Evolutionary conservation across 1,284 basidiomycete species (phyloP), one percentile per base, ranked within the genome.

Genomic region (Peniophora sp.): DNA sequence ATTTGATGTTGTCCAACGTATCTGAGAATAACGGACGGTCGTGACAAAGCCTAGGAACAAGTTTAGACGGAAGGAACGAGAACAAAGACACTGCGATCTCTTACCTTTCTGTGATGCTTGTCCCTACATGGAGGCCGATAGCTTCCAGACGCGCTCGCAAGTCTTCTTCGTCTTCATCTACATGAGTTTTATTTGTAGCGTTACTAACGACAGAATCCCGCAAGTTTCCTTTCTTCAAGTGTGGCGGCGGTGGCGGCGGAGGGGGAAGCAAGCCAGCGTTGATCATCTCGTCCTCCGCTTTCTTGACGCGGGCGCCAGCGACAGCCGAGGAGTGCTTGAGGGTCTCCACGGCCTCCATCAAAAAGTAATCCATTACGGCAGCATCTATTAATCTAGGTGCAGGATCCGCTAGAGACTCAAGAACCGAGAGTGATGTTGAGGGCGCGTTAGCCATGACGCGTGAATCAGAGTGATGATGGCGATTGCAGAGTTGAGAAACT

Each of bases 1-100:
- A 97, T 66, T 97, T 97, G 70, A 97, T 85, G 14, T 83, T 84
- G 58, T 97, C 94, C 9, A 97, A 74, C 1, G 92, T 90, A 58
- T 94, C 87, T 0, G 79, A 68, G 57, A 96, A 88, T 43, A 89
- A 75, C 27, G 83, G 72, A 54, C 85, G 74, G 52, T 92, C 85
- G 24, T 85, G 78, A 59, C 83, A 86, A 53, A 96, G 65, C 54
- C 90, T 93, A 60, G 2, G 35, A 41, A 5, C 37, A n/a, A 5
- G 37, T 41, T 20, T 12, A 32, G 5, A 32, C 6, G 37, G 15
- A 17, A 17, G 37, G n/a, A 17, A 17, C 37, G 15, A 5, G 37
- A 5, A 41, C 6, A 8, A 49, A 36, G 18, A 32, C 24, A 24
- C 22, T 43, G 34, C 42, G 8, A 27, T 23, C 6, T 67, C 78